Base-by-base conservation (phyloP, 139 green algal species). In the Coelastrella sp. region DNA sequence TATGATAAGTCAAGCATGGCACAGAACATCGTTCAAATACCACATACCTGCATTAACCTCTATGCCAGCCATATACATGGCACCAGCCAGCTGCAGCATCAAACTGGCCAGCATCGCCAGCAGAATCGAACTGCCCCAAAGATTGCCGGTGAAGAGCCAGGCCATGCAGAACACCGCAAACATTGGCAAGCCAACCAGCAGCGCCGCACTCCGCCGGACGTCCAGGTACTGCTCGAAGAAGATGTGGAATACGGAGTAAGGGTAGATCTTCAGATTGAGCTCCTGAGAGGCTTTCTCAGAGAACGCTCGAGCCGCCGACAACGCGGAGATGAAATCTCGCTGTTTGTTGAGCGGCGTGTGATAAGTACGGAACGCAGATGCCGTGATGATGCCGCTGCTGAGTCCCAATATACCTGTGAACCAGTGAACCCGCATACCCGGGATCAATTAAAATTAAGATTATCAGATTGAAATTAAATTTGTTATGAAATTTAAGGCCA, bases 171-270 rank as follows among this genome's bases (percentile, higher is more conserved):
- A 78, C n/a, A 95, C 91, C 20, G 92, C 91, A 14, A 91, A 20
- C 75, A 91, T 61, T 20, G 93, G 91, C 84, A 91, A 56, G 10
- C 83, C 91, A 75, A 95, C 35, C 74, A 95, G 82, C 59, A 79
- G 24, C 22, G 78, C 49, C 10, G 78, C 78, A 27, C 93, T 88
- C 4, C 10, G 57, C 65, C 27, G 61, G 14, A 97, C 93, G 73
- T 89, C 88, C 35, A 99, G 93, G 93, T 98, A 98, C 94, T 99
- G 97, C 95, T 99, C 97, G 84, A 99, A 99, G 92, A 98, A 99
- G 83, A 98, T 92, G 94, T 99, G 96, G 91, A 99, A 99, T 6
- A 98, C 84, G 60, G 96, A 98, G 92, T 98, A 99, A 58, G 94
- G 56, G 92, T 97, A 99, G 8, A 99, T 89, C 11, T 95, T 78